Evolutionary conservation across 108 stramenopile genomes (phyloP).

Genomic region (Fragilaria radians): DNA sequence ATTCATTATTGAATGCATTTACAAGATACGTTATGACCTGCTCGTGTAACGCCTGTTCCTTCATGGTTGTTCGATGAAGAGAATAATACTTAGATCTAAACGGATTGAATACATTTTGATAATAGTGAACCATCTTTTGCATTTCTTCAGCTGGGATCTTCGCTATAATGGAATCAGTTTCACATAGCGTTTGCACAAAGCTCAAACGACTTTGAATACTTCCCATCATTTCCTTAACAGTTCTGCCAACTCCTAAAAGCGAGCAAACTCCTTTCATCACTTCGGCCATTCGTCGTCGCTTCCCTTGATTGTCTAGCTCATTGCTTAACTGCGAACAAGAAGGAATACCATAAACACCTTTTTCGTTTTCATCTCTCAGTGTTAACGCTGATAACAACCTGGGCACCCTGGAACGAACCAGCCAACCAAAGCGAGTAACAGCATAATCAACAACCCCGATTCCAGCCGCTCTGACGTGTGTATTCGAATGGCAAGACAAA

Average conservation of each 20-base stretch:
- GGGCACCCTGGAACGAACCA: conserved; percentile 44
- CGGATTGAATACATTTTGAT: conserved; percentile 63
- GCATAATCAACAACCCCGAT: conserved; percentile 72
- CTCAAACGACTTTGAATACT: conserved; percentile 41
- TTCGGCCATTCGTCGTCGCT: conserved; percentile 72
- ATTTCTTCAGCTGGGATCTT: conserved; percentile 77
- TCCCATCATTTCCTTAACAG: conserved; percentile 49
- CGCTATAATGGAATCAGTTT: conserved; percentile 56
- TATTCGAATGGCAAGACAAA: conserved; percentile 78
- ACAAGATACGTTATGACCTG: background rate
- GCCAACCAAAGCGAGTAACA: conserved; percentile 75
- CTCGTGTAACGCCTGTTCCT: conserved; percentile 39
- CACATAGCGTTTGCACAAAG: conserved; percentile 57
- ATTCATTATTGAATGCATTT: conserved; percentile 37
- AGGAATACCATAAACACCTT: conserved; percentile 65
- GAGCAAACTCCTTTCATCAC: conserved; percentile 80
- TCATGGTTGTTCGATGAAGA: conserved; percentile 39
- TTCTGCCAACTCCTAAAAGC: conserved; percentile 45
- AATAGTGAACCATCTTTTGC: conserved; percentile 77
- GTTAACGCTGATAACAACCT: conserved; percentile 57
- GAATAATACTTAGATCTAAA: conserved; percentile 59
- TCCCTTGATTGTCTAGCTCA: conserved; percentile 62
- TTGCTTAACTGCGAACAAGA: conserved; percentile 47
- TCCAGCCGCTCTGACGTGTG: conserved; percentile 70
- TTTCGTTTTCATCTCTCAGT: conserved; percentile 47